A percentile compares a stretch with the other conserved stretches of the same genome.
These are phyloP conservation scores for Suillus clintonianus DNA, from an alignment of 768 basidiomycete genomes.

Conservation along the genomic window DNA sequence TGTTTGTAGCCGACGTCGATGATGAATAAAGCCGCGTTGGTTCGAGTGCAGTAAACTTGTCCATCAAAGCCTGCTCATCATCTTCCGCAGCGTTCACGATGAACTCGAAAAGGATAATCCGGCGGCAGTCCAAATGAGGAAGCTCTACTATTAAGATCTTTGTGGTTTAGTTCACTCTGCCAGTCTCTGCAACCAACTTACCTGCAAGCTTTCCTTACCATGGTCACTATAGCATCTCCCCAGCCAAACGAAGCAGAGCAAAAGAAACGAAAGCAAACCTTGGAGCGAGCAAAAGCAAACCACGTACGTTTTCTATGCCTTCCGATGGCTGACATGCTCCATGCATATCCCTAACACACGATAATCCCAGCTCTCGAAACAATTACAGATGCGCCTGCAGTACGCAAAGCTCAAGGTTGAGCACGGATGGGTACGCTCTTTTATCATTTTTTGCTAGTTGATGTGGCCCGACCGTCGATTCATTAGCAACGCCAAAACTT, in stretches of 20 bases:
- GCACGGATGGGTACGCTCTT: constrained; percentile 69
- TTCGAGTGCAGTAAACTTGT: constrained; percentile 86
- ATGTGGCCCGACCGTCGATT: background rate
- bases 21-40: constrained; percentile 59
- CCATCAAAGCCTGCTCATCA: constrained; percentile 47
- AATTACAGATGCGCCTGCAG: constrained; percentile 72
- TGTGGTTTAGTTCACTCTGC: background rate
- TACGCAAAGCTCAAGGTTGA: constrained; percentile 81
- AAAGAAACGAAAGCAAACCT: constrained; percentile 48
- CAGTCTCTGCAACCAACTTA: background rate
- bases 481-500: constrained; percentile 76
- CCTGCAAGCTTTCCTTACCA: constrained; percentile 13
- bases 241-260: constrained; percentile 31
- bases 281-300: constrained; percentile 58
- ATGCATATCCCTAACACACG: background rate
- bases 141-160: background rate
- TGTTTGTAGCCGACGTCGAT: constrained; percentile 23
- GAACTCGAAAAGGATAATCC: background rate
- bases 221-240: constrained; percentile 20
- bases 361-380: constrained; percentile 58
- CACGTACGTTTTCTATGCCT: constrained; percentile 44
- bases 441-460: background rate
- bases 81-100: background rate
- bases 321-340: background rate
- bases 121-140: constrained; percentile 4